Evolutionary conservation across 2,329 filamentous ascomycete genomes (phyloP), one percentile per base, ranked within the genome.

Genomic region (Penicillium frequentans): DNA sequence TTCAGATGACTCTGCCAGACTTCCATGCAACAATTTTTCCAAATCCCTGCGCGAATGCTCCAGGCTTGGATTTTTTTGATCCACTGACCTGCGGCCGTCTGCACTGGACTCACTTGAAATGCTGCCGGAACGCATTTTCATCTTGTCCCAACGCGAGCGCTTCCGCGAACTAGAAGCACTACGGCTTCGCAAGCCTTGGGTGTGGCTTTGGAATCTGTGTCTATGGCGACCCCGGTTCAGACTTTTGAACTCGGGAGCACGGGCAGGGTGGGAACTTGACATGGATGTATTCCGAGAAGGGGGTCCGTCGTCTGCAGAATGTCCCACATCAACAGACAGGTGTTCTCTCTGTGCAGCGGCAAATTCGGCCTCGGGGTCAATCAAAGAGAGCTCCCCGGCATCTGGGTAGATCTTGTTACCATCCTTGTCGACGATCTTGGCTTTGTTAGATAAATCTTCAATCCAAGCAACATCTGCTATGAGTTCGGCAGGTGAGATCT

Each of bases 381-480:
- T 42, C 37, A 61, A 39, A 21, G 64, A 52, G 26, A 73, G 53
- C 60, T 72, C 58, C 26, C 58, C 54, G 21, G 66, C 39, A 56
- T 72, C 63, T 52, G 70, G 68, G 56, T 77, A 96, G 14, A 97
- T 85, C 56, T 84, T 87, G 48, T 84, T 83, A 68, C 91, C 91
- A 66, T 90, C 80, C 14, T 87, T 86, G 73, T 96, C 90, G 69
- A 96, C 90, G 43, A 96, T 88, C 27, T 92, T 80, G 52, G 82
- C 82, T 71, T 93, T 96, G 73, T 97, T 92, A 56, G 88, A 81
- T 31, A 84, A 85, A 67, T 93, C 87, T 71, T 97, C 91, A 23
- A 96, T 77, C 95, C 95, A 99, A 68, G 93, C 91, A 1, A 89
- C 82, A 77, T 99, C 95, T 5, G 93, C 93, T 47, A 98, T 79